Base-by-base conservation (phyloP, 1,284 basidiomycete species). In the Tremellales sp. region DNA sequence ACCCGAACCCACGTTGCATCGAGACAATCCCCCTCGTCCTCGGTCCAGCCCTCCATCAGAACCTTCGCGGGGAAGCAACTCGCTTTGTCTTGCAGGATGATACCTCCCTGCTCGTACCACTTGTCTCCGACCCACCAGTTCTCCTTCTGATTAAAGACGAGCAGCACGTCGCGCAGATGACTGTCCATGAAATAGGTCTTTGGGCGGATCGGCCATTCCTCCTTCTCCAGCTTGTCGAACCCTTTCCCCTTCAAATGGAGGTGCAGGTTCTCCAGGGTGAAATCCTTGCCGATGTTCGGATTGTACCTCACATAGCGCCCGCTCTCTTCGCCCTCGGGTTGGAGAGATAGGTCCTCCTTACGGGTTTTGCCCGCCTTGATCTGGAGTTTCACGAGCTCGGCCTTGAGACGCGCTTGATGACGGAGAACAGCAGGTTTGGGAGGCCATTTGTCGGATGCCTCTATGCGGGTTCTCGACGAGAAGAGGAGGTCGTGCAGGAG, bases 61-160 rank as follows among this genome's bases (percentile, higher is more conserved):
- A 97, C 80, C 45, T 82, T 77, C 0, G 94, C 91, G 8, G 95
- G 92, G 68, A 98, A 92, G 73, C 95, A 99, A 39, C 87, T 92
- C 12, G 95, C 94, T 68, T 97, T 94, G 72, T 99, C 95, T 71
- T 99, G 95, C 8, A 97, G 75, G 48, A 99, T 91, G 26, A 98
- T 74, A 16, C 63, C 67, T 48, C 71, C 71, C 18, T 57, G 49
- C 44, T 63, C 60, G 44, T 72, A 73, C 63, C 70, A 72, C 32
- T 58, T 50, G 45, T 70, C 65, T 2, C 61, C 57, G 22, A 63
- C 55, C 65, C 70, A 73, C 66, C 69, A 71, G 31, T 78, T 79
- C 13, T 72, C 74, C 48, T 31, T 74, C 4, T 85, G 80, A 47
- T 85, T 79, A 64, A 97, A 93, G 21, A 83, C 77, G 25, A 95